Evolutionary conservation across 305 asterid species (phyloP), one percentile per base, ranked within the genome.

Genomic region (Fraxinus albicans): DNA sequence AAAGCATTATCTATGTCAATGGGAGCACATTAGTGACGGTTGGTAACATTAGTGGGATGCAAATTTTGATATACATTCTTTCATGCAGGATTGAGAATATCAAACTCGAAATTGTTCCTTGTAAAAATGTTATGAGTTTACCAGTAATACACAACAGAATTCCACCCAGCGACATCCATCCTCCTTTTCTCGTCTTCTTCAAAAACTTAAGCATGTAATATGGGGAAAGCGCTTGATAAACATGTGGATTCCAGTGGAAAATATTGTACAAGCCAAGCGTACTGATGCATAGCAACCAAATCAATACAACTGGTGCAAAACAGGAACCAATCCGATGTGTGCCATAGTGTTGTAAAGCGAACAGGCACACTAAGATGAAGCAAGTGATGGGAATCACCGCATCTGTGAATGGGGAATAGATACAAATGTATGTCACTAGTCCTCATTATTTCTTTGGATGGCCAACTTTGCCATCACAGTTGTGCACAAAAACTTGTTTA

Each of bases 131-230:
- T 2, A 44, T 8, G 12, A 79, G 19, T 50, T 83, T 93, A 96
- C 99, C 99, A 81, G 98, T 96, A 78, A 96, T 96, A 93, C 99
- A 96, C 85, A 96, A 85, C 50, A 96, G 96, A 80, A 94, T 93
- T 76, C 99, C 99, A 72, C 99, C 99, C 85, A 94, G 87, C 82
- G 99, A 96, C 98, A 93, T 96, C 99, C 99, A 96, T 69, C 99
- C 99, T 17, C 95, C 86, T 88, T 92, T 91, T 80, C 92, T 88
- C 29, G 99, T 96, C 91, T 94, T 96, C 91, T 93, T 96, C 92
- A 96, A 84, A 82, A 96, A 96, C 88, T 77, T 90, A 55, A 90
- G 83, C 99, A 96, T 96, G 90, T 96, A 96, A 78, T 86, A 63
- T 1, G 99, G 98, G 42, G 99, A 94, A 76, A 94, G 95, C 3